phyloP scores from a whole-genome alignment of 225 moss, liverwort and hornwort species.

The Straminergon stramineum region DNA sequence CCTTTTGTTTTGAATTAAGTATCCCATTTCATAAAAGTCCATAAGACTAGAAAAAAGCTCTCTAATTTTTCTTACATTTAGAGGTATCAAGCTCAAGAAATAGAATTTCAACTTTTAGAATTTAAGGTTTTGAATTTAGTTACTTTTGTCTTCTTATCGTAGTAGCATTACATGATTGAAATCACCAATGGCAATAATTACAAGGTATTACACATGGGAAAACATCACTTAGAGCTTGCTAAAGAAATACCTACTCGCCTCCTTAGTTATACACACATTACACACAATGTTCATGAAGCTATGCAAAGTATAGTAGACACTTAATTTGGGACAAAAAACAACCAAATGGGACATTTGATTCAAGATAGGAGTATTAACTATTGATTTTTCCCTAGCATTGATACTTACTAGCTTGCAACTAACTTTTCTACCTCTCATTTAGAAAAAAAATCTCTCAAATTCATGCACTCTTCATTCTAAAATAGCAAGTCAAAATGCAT shows the following conservation, averaged over 20 bases:
- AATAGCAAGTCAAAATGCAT: no score
- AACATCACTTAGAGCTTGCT: rapidly evolving
- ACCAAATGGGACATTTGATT: no score
- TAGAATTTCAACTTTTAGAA: neutral
- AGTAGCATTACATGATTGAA: neutral
- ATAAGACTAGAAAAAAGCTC: neutral
- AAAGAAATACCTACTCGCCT: rapidly evolving
- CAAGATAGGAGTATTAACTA: no score
- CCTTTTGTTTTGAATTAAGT: rapidly evolving
- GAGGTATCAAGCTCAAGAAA: rapidly evolving
- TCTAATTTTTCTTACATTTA: neutral
- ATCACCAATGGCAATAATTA: neutral
- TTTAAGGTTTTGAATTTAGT: neutral
- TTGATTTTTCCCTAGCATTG: no score
- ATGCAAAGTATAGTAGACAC: no score
- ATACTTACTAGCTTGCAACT: no score
- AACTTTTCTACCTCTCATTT: no score
- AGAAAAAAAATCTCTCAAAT: no score
- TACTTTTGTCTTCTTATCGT: neutral
- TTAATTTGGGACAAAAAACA: no score
- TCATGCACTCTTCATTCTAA: no score
- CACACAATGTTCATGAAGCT: no score
- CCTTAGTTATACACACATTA: no score
- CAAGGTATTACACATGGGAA: rapidly evolving
- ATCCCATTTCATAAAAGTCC: neutral